These are phyloP conservation scores for Drosera spatulata DNA, from an alignment of 179 eudicot species.

Conservation along the genomic window DNA sequence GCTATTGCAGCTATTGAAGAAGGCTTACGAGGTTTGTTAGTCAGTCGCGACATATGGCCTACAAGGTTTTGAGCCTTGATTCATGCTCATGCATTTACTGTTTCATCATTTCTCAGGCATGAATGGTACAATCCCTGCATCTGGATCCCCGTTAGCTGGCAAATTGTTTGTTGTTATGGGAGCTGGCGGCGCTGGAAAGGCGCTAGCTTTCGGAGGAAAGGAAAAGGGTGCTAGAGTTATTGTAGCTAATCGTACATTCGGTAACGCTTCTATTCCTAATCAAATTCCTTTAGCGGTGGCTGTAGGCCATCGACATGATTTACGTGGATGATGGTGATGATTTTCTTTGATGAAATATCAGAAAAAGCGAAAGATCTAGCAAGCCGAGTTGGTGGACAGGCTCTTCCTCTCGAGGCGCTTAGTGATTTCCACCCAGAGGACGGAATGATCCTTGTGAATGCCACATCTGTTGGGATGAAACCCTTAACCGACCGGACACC, in stretches of 20 bases:
- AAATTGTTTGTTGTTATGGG: constrained; percentile 35
- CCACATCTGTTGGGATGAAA: constrained; percentile 23
- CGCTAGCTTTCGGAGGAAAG: constrained; percentile 41
- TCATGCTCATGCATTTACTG: background rate
- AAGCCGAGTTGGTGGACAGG: constrained; percentile 13
- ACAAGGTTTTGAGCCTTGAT: background rate
- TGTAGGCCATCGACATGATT: background rate
- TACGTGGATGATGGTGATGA: background rate
- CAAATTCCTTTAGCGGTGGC: background rate
- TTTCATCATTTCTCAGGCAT: background rate
- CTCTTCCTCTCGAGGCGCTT: constrained; percentile 10
- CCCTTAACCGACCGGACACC: constrained; percentile 8
- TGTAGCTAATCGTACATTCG: constrained; percentile 35
- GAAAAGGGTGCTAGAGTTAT: constrained; percentile 36
- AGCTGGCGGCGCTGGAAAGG: constrained; percentile 44
- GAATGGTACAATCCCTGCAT: background rate
- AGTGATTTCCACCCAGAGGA: constrained; percentile 18
- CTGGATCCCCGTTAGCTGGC: constrained; percentile 32
- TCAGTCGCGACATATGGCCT: background rate
- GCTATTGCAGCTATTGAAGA: constrained; percentile 34
- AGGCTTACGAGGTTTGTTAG: constrained; percentile 20
- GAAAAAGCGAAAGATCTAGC: constrained; percentile 19
- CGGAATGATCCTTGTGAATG: constrained; percentile 19
- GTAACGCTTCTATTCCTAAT: constrained; percentile 7
- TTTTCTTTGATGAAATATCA: constrained; percentile 2